These are phyloP conservation scores for Penicillium robsamsonii DNA, from an alignment of 495 filamentous ascomycete species.

Conservation along the genomic window DNA sequence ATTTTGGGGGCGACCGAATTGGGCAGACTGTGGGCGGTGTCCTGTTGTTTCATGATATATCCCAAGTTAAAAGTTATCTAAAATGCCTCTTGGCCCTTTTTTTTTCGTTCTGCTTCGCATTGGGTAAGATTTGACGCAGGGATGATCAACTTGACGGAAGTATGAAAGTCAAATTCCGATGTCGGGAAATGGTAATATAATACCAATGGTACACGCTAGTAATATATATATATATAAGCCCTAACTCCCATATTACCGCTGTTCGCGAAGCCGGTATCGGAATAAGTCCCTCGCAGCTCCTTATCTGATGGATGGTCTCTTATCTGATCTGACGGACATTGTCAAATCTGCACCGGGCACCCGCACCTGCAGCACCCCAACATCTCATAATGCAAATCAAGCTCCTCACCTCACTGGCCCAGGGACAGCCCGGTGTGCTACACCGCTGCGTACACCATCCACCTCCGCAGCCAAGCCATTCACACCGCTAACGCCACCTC, in stretches of 20 bases:
- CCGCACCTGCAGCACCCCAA: not conserved
- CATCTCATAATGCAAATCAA: constrained; percentile 25
- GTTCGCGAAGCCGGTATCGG: not conserved
- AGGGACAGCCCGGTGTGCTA: constrained; percentile 28
- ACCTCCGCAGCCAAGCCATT: not conserved
- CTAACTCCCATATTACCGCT: constrained; percentile 5
- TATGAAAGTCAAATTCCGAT: not conserved
- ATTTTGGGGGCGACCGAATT: too few relatives aligned
- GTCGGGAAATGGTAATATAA: not conserved
- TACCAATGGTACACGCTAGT: constrained; percentile 4
- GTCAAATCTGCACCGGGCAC: not conserved
- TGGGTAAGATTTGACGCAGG: not conserved
- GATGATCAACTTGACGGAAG: not conserved
- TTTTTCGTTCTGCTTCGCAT: not conserved
- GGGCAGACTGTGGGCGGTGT: too few relatives aligned
- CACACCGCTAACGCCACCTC: constrained; percentile 1
- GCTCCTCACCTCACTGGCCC: constrained; percentile 17
- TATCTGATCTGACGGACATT: constrained; percentile 26
- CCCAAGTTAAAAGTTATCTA: too few relatives aligned
- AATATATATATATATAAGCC: constrained; percentile 2
- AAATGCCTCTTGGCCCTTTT: too few relatives aligned
- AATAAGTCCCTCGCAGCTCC: not conserved
- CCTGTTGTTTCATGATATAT: too few relatives aligned
- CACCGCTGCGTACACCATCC: constrained; percentile 23
- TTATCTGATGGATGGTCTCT: constrained; percentile 20